A percentile compares a stretch with the other conserved stretches of the same genome.
Conservation (phyloP, 768 basidiomycete species). For the Lyophyllum shimeji region DNA sequence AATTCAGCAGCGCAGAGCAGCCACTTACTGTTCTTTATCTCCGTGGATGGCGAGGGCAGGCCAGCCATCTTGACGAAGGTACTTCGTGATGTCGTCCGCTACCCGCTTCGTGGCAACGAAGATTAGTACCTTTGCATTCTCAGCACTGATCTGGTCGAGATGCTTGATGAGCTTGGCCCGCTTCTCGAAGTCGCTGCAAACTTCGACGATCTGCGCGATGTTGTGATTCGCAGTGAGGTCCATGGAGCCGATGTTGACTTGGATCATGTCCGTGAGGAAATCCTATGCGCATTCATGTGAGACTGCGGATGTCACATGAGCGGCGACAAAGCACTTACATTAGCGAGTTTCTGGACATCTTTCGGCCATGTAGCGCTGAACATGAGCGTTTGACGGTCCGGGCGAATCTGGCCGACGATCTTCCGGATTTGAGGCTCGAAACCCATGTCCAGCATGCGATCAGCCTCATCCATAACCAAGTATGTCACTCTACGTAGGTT, state of each 20-base stretch:
- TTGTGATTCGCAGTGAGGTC: slow-evolving; percentile 98
- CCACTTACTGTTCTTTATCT: slow-evolving; percentile 92
- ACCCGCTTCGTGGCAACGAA: slow-evolving; percentile 98
- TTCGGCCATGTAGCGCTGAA: slow-evolving; percentile 99
- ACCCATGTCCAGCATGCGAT: slow-evolving; percentile 99
- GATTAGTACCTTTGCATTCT: slow-evolving; percentile 98
- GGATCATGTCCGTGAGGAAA: slow-evolving; percentile 94
- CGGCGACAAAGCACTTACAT: slow-evolving; percentile 41
- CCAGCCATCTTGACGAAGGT: slow-evolving; percentile 97
- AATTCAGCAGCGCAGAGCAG: neutral
- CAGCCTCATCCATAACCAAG: slow-evolving; percentile 98
- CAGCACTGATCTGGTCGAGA: slow-evolving; percentile 92
- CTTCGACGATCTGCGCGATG: slow-evolving; percentile 93
- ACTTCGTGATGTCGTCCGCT: slow-evolving; percentile 98
- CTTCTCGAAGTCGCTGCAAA: slow-evolving; percentile 98
- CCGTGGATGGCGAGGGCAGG: slow-evolving; percentile 99
- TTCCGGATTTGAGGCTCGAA: slow-evolving; percentile 99
- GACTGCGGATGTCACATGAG: neutral
- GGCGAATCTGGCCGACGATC: slow-evolving; percentile 95
- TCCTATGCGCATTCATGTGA: slow-evolving; percentile 50
- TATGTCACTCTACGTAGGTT: slow-evolving; percentile 96
- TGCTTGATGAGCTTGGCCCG: slow-evolving; percentile 95
- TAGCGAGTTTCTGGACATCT: slow-evolving; percentile 97
- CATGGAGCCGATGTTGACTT: slow-evolving; percentile 99
- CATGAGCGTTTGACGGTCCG: slow-evolving; percentile 98